Conservation (phyloP, 257 asterid genomes). For the Fraxinus pennsylvanica region DNA sequence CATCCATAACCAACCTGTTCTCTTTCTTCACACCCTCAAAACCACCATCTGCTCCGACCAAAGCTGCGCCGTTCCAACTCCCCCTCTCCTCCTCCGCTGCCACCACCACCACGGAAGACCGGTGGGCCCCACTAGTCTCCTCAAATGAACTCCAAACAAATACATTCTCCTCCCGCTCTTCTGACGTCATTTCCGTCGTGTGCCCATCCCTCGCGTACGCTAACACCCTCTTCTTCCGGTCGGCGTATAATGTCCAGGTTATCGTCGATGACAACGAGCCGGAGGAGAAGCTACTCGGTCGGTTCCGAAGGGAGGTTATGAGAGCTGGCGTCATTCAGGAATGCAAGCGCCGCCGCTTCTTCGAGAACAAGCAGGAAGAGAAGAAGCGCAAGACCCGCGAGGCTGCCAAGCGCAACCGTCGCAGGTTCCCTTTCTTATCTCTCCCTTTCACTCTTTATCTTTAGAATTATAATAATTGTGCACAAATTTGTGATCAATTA, state of each 20-base stretch:
- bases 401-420: slow-evolving; percentile 85
- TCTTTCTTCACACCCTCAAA: slow-evolving; percentile 59
- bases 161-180: slow-evolving; percentile 4
- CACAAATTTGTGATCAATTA: not conserved
- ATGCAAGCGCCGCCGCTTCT: slow-evolving; percentile 66
- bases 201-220: slow-evolving; percentile 71
- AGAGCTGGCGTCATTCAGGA: slow-evolving; percentile 89
- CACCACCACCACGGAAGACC: slow-evolving; percentile 28
- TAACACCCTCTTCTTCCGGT: slow-evolving; percentile 61
- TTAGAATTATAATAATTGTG: not conserved
- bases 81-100: slow-evolving; percentile 27
- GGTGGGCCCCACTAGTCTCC: slow-evolving; percentile 36
- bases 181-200: slow-evolving; percentile 50
- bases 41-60: slow-evolving; percentile 43
- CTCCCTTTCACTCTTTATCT: not conserved
- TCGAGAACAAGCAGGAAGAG: slow-evolving; percentile 83
- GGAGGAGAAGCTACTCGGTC: slow-evolving; percentile 80
- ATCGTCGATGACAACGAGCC: slow-evolving; percentile 81
- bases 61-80: slow-evolving; percentile 38
- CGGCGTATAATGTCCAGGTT: slow-evolving; percentile 78
- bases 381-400: slow-evolving; percentile 77
- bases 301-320: slow-evolving; percentile 90
- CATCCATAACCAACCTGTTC: slow-evolving; percentile 55
- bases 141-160: slow-evolving; percentile 34
- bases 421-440: slow-evolving; percentile 44